phyloP scores from a whole-genome alignment of 768 basidiomycete genomes.

The Tephrocybe sp. region DNA sequence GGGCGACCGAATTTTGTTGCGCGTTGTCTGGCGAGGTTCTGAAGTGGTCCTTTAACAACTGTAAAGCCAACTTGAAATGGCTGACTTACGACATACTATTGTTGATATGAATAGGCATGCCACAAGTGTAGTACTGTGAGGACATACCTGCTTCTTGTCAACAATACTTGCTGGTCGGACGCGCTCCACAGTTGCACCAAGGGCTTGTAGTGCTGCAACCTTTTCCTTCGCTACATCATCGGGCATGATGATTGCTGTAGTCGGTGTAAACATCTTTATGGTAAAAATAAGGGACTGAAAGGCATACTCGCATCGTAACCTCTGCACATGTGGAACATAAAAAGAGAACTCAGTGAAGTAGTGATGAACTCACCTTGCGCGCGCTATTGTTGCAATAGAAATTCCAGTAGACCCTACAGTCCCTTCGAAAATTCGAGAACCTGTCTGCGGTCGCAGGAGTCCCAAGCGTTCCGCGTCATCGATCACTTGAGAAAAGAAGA shows the following conservation, averaged over 20 bases:
- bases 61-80: not conserved
- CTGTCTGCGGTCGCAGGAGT: slow-evolving; percentile 78
- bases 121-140: not conserved
- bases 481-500: slow-evolving; percentile 60
- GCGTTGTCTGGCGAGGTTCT: slow-evolving; percentile 87
- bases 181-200: slow-evolving; percentile 87
- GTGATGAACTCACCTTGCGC: slow-evolving; percentile 59
- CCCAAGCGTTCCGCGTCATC: slow-evolving; percentile 88
- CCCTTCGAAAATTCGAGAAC: slow-evolving; percentile 94
- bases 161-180: slow-evolving; percentile 96
- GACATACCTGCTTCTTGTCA: slow-evolving; percentile 85
- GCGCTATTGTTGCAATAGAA: slow-evolving; percentile 90
- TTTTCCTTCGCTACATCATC: slow-evolving; percentile 92
- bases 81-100: slow-evolving; percentile 64
- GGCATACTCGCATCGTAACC: slow-evolving; percentile 83
- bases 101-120: slow-evolving; percentile 1
- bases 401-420: slow-evolving; percentile 97
- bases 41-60: not conserved
- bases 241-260: slow-evolving; percentile 81
- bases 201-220: slow-evolving; percentile 72
- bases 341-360: not conserved
- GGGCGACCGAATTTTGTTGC: slow-evolving; percentile 70
- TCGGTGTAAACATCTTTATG: not conserved
- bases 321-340: slow-evolving; percentile 32
- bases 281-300: not conserved